Evolutionary conservation across 768 basidiomycete species (phyloP).

Genomic region (Hericium rajendrae): DNA sequence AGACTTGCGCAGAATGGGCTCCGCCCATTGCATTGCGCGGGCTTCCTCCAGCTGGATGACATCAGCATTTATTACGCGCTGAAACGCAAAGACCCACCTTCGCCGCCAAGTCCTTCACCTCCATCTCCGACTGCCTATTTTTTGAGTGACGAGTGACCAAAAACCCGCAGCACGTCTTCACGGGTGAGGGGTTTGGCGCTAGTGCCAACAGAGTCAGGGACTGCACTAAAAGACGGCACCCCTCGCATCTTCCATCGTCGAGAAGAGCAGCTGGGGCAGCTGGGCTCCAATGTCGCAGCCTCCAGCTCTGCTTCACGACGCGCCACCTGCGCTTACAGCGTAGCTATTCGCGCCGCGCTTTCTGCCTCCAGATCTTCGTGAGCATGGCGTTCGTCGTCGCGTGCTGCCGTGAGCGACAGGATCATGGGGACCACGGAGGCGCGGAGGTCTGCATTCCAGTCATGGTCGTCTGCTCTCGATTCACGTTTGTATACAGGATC

Average conservation of each 20-base stretch:
- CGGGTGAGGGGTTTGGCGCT: constrained; percentile 1
- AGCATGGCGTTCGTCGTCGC: constrained; percentile 34
- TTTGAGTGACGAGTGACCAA: constrained; percentile 9
- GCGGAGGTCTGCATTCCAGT: constrained; percentile 20
- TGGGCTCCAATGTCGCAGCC: constrained; percentile 14
- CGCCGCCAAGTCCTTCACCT: constrained; percentile 5
- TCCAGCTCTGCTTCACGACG: constrained; percentile 50
- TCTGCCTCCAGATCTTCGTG: constrained; percentile 30
- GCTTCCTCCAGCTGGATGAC: neutral
- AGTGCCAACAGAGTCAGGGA: neutral
- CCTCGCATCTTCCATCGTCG: neutral
- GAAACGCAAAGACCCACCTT: constrained; percentile 3
- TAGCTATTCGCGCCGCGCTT: constrained; percentile 31
- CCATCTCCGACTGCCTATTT: constrained; percentile 7
- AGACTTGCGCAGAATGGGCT: no score
- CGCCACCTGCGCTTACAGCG: constrained; percentile 44
- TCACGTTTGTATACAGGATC: constrained; percentile 2
- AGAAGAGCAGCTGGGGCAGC: neutral
- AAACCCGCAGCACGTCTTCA: constrained; percentile 11
- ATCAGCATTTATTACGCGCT: neutral
- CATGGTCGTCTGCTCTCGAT: neutral
- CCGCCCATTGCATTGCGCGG: neutral
- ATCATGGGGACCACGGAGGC: constrained; percentile 39
- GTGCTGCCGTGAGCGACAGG: constrained; percentile 30
- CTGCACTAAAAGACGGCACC: neutral